phyloP scores from a whole-genome alignment of 768 basidiomycete species.

The Hysterangium stoloniferum region DNA sequence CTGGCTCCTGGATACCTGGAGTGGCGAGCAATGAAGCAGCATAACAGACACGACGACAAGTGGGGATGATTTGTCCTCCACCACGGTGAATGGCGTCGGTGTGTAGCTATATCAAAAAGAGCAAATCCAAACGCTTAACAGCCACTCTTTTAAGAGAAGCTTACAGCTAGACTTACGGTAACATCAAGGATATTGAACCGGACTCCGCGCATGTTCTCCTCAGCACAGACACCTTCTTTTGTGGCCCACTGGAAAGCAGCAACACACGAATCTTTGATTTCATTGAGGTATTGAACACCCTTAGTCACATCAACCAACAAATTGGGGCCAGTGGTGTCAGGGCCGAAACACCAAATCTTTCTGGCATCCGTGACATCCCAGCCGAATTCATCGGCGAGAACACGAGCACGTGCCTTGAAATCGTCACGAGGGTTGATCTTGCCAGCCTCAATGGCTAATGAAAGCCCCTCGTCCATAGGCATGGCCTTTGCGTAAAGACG shows the following conservation, averaged over 20 bases:
- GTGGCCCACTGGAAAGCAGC: conserved; percentile 99
- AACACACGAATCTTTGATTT: conserved; percentile 99
- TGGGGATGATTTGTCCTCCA: conserved; percentile 97
- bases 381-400: conserved; percentile 91
- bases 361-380: conserved; percentile 99
- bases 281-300: conserved; percentile 98
- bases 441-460: conserved; percentile 86
- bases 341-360: conserved; percentile 99
- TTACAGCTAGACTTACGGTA: conserved; percentile 38
- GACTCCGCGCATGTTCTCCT: conserved; percentile 99
- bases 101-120: conserved; percentile 62
- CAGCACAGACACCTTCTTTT: conserved; percentile 93
- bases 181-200: conserved; percentile 96
- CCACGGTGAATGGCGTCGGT: conserved; percentile 99
- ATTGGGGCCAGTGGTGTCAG: conserved; percentile 96
- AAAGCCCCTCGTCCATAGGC: conserved; percentile 91
- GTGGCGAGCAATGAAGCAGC: conserved; percentile 89
- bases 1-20: conserved; percentile 90
- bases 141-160: neutral
- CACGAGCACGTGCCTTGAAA: conserved; percentile 92
- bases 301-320: conserved; percentile 97
- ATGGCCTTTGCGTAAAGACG: conserved; percentile 90
- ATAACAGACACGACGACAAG: conserved; percentile 92
- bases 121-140: conserved; percentile 5
- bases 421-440: conserved; percentile 88